phyloP scores from a whole-genome alignment of 2,329 filamentous ascomycete genomes.

The Monosporascus ibericus region DNA sequence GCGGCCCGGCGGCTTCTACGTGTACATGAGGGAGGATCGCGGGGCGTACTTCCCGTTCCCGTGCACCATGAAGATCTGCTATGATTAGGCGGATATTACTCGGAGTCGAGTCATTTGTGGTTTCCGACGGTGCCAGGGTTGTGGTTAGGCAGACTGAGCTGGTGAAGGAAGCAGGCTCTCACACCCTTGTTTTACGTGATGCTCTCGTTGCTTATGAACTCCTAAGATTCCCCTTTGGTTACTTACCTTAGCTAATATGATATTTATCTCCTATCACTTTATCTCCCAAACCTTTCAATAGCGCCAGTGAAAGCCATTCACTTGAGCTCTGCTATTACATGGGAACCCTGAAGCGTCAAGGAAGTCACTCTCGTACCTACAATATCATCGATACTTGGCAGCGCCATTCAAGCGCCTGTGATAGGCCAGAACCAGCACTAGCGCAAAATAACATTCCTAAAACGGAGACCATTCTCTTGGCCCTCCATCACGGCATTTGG shows the following conservation, averaged over 20 bases:
- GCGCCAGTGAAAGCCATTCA: too few species aligned
- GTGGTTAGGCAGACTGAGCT: not conserved
- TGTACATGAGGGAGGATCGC: slow-evolving; percentile 64
- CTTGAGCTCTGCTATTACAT: not conserved
- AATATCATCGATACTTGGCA: not conserved
- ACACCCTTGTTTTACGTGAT: too few species aligned
- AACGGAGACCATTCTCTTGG: not conserved
- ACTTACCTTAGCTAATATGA: too few species aligned
- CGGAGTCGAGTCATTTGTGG: not conserved
- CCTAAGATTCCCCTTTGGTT: too few species aligned
- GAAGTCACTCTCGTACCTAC: not conserved
- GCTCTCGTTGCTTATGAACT: too few species aligned
- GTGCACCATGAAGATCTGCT: slow-evolving; percentile 31
- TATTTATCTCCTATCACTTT: too few species aligned
- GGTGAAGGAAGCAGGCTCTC: not conserved
- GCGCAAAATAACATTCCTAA: not conserved
- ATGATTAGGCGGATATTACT: slow-evolving; percentile 11
- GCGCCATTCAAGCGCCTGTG: not conserved
- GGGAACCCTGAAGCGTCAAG: not conserved
- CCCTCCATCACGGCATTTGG: not conserved
- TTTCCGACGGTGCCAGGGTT: not conserved
- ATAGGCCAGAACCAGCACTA: not conserved
- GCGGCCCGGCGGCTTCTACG: slow-evolving; percentile 45
- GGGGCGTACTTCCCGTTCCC: slow-evolving; percentile 42
- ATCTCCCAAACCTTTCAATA: too few species aligned